Evolutionary conservation across 306 rosid species (phyloP), one percentile per base, ranked within the genome.

Genomic region (Calophaca sinica): DNA sequence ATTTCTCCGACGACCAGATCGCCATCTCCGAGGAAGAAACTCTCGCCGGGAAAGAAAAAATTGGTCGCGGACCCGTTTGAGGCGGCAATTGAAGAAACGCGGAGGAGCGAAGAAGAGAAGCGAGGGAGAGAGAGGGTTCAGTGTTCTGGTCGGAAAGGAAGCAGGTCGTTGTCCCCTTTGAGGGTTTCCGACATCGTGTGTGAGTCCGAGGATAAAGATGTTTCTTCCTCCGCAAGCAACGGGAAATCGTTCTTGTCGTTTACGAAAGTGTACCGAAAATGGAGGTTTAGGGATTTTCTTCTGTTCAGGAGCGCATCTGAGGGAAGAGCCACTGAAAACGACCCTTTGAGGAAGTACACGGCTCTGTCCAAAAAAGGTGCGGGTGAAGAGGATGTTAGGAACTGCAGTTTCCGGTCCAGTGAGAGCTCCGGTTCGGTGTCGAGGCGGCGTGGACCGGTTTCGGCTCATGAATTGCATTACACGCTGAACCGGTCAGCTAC

Each of bases 271-370:
- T 20, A 20, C 26, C 26, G 84, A 70, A 91, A 89, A 55, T 96
- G 98, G 99, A 90, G 83, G 61, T 53, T 96, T 31, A 85, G 70
- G 54, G 98, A 96, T 53, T 68, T 96, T 11, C 73, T 91, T 11
- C 71, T 96, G 42, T 96, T 96, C 60, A 82, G 98, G 36, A 92
- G 98, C 54, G 98, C 98, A 1, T 96, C 99, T 3, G 98, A 96
- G 60, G 99, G 99, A 7, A 60, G 99, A 8, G 92, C 96, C 5
- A 62, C 89, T 9, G 87, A 87, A 2, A 90, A 87, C 73, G 91
- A 90, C 38, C 86, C 87, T 0, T 31, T 84, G 29, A 84, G 82
- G 13, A 90, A 86, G 51, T 92, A 84, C 73, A 46, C 74, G 0
- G 59, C 51, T 62, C 28, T 88, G 79, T 78, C 91, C 0, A 92